Evolutionary conservation across 2,329 filamentous ascomycete genomes (phyloP).

Genomic region (Orbilia oligospora): DNA sequence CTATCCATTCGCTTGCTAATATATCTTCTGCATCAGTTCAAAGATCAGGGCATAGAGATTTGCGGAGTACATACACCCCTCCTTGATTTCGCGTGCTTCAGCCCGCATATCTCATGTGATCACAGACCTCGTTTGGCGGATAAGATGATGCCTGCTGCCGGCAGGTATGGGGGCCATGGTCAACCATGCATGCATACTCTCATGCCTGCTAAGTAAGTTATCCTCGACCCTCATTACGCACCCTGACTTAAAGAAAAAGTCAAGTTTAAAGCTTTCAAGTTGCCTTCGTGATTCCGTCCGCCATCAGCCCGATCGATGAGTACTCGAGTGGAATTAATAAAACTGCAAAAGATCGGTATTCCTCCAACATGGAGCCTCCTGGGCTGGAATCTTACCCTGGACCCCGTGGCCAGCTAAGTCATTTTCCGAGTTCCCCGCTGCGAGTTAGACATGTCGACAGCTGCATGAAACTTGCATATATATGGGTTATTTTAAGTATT

Average conservation of each 20-base stretch:
- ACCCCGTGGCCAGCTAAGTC: slow-evolving; percentile 48
- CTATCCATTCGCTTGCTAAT: slow-evolving; percentile 53
- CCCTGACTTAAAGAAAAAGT: slow-evolving; percentile 8
- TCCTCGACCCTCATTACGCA: background rate
- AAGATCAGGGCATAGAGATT: slow-evolving; percentile 30
- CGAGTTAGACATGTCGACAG: slow-evolving; percentile 28
- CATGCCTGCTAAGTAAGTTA: slow-evolving; percentile 7
- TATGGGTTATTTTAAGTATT: slow-evolving; percentile 21
- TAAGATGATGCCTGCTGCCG: slow-evolving; percentile 27
- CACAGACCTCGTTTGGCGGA: slow-evolving; percentile 20
- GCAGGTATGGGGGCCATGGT: slow-evolving; percentile 23
- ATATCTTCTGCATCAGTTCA: slow-evolving; percentile 15
- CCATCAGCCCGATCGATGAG: slow-evolving; percentile 9
- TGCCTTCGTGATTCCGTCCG: background rate
- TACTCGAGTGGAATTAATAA: slow-evolving; percentile 14
- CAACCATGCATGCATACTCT: slow-evolving; percentile 16
- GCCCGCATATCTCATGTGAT: slow-evolving; percentile 55
- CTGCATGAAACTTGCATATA: slow-evolving; percentile 50
- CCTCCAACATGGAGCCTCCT: slow-evolving; percentile 30
- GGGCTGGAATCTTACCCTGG: slow-evolving; percentile 5
- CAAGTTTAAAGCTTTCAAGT: background rate
- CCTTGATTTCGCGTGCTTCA: slow-evolving; percentile 23
- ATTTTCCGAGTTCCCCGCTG: slow-evolving; percentile 60
- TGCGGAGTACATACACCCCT: slow-evolving; percentile 16
- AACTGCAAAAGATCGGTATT: slow-evolving; percentile 9